Base-by-base conservation (phyloP, 192 early-diverging fungal species). In the Dissophora ornata region DNA sequence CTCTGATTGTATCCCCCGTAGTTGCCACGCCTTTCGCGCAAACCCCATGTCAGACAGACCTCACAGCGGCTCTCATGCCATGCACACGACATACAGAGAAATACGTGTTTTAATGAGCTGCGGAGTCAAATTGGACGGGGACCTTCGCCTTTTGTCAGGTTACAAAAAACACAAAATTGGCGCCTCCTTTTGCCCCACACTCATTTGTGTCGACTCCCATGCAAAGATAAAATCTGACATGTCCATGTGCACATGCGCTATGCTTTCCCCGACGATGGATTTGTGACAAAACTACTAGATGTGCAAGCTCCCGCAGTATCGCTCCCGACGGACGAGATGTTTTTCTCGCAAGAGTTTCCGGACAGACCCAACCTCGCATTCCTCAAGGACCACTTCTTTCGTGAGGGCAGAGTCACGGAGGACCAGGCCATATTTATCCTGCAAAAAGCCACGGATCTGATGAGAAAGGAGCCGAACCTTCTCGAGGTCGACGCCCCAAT, bases 381-480 rank as follows among this genome's bases (percentile, higher is more conserved):
- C 78, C 82, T 98, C 42, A 94, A 93, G 65, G 81, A 90, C 64
- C 95, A 96, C 80, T 98, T 98, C 77, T 89, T 91, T 68, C 87
- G 88, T 26, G 96, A 98, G 71, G 96, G 96, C 15, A 89, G 94
- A 28, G 79, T 98, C 62, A 90, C 92, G 30, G 90, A 96, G 74
- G 89, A 93, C 61, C 94, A 98, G 81, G 95, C 95, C 21, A 83
- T 98, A 32, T 86, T 81, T 41, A 96, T 98, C 75, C 84, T 98
- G 51, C 82, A 85, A 55, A 90, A 91, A 57, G 94, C 89, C 8
- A 93, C 93, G 22, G 88, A 91, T 30, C 69, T 96, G 15, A 80
- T 98, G 62, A 88, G 83, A 38, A 86, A 82, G 28, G 96, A 98
- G 79, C 85, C 88, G 2, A 98, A 90, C 38, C 69, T 98, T 50